phyloP scores from a whole-genome alignment of 2,329 filamentous ascomycete species.

The Fusarium tjaetaba region DNA sequence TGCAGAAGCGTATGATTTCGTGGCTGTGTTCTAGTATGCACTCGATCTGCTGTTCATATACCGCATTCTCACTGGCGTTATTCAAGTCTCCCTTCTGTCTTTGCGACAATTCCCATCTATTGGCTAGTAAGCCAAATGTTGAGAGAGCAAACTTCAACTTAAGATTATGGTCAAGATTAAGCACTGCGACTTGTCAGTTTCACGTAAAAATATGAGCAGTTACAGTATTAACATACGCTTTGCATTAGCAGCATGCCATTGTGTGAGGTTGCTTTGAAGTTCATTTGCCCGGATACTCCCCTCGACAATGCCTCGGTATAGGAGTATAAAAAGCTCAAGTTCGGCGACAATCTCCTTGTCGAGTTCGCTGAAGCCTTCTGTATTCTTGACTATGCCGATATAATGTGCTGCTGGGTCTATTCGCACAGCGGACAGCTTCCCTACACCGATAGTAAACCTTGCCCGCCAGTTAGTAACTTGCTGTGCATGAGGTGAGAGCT shows the following conservation, averaged over 20 bases:
- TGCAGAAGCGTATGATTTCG: neutral
- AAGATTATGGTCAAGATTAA: rapidly evolving
- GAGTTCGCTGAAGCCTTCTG: neutral
- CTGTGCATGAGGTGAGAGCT: rapidly evolving
- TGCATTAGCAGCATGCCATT: neutral
- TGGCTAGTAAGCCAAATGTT: neutral
- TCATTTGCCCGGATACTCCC: neutral
- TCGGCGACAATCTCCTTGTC: neutral
- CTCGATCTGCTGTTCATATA: neutral
- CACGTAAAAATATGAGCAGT: too few relatives aligned
- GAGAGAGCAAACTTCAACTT: neutral
- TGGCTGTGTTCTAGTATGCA: neutral
- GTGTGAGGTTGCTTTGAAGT: neutral
- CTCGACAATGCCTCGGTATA: neutral
- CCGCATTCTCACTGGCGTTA: rapidly evolving
- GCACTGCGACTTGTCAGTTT: rapidly evolving
- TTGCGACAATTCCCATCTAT: neutral
- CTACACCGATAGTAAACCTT: neutral
- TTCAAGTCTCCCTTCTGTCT: rapidly evolving
- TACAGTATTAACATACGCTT: rapidly evolving
- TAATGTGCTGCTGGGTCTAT: neutral
- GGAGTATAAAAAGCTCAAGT: neutral
- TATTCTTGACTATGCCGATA: neutral
- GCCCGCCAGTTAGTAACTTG: rapidly evolving
- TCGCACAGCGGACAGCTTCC: neutral